A percentile compares a stretch with the other conserved stretches of the same genome.
Evolutionary conservation across 192 early-diverging fungal species (phyloP).

Genomic region (Backusella macrospora): DNA sequence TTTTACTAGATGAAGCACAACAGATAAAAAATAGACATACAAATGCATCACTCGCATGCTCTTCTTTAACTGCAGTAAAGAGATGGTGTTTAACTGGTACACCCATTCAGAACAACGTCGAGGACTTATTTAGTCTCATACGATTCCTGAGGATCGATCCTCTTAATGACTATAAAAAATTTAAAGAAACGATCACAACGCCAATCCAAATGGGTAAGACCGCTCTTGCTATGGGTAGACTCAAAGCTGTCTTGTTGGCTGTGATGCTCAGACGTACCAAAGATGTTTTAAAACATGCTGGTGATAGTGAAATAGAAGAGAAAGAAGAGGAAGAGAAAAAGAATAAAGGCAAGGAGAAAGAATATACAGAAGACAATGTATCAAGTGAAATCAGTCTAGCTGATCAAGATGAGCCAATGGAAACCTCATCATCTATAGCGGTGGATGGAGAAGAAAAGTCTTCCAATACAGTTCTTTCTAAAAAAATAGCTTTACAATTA

Average conservation of each 20-base stretch:
- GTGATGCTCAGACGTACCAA: conserved; percentile 77
- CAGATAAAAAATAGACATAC: conserved; percentile 62
- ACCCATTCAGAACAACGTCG: conserved; percentile 63
- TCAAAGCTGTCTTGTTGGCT: conserved; percentile 61
- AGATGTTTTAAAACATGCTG: conserved; percentile 32
- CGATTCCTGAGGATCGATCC: conserved; percentile 67
- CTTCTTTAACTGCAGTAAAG: conserved; percentile 47
- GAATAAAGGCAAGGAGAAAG: background rate
- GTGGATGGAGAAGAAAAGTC: background rate
- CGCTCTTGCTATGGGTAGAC: conserved; percentile 50
- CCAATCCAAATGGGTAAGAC: conserved; percentile 44
- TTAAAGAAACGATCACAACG: conserved; percentile 50
- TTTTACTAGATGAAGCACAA: conserved; percentile 64
- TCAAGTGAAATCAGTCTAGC: background rate
- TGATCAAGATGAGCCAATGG: background rate
- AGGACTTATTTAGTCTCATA: conserved; percentile 72
- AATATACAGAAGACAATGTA: background rate
- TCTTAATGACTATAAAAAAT: conserved; percentile 52
- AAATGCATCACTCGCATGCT: conserved; percentile 48
- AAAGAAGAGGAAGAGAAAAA: background rate
- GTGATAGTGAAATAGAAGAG: background rate
- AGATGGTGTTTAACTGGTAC: conserved; percentile 73
- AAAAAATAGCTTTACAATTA: conserved; percentile 55
- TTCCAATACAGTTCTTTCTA: background rate
- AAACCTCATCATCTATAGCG: background rate